Evolutionary conservation across 164 flowering plant genomes (phyloP), one percentile per base, ranked within the genome.

Genomic region (Taxillus chinensis): DNA sequence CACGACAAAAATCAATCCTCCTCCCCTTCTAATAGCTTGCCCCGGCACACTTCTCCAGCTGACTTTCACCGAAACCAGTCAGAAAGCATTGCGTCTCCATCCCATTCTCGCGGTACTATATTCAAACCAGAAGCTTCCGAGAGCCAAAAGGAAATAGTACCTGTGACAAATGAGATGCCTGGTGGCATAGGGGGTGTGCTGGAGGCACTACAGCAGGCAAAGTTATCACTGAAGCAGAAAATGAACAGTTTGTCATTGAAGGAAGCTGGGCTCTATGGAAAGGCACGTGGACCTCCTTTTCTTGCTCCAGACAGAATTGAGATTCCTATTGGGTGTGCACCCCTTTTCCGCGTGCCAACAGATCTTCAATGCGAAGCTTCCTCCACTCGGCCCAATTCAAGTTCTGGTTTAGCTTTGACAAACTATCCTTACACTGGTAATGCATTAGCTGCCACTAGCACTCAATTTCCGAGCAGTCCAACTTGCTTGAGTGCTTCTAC

Each of bases 161-260:
- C 73, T 56, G 70, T 73, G 45, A 72, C 76, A 14, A 79, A 64
- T 37, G 65, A 71, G 67, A 62, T 72, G 48, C 14, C 79, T 11
- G 42, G 60, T 8, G 60, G 39, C 15, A 58, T 77, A 46, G 74
- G 63, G 27, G 58, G 62, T 55, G 83, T 89, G 43, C 76, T 92
- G 55, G 87, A 79, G n/a, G 84, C 83, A 51, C 95, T 92, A 45
- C 78, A 81, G 67, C 65, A 64, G 46, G 98, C 95, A 12, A 87
- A 71, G 68, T 53, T 77, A 41, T 76, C 92, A 5, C 74, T 92
- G 15, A 76, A 74, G 45, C 74, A 80, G 43, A 75, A 82, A 59
- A 72, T 87, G 39, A 63, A 58, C 53, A 59, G 64, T 43, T 38
- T 56, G 42, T 70, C 84, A 40, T 41, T 50, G 7, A 15, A 61